phyloP scores from a whole-genome alignment of 352 stramenopile genomes.

The Phytopythium sindhum region DNA sequence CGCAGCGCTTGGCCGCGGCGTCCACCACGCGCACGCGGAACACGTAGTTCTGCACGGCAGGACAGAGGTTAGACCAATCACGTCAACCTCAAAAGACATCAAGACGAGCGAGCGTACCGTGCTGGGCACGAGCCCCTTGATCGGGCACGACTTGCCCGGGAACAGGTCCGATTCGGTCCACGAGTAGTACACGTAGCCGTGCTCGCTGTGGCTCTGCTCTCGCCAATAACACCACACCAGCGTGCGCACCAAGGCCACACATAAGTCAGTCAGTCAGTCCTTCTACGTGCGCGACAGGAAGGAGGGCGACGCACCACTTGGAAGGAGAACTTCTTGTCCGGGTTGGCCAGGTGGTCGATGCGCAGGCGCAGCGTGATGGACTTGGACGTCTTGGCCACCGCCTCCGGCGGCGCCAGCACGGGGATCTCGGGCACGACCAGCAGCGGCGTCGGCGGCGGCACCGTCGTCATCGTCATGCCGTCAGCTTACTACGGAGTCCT shows the following conservation, averaged over 20 bases:
- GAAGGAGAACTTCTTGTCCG: constrained; percentile 51
- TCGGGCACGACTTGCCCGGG: constrained; percentile 44
- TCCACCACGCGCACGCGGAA: constrained; percentile 72
- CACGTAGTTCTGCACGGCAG: constrained; percentile 55
- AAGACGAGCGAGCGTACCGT: constrained; percentile 30
- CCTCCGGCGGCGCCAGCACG: constrained; percentile 48
- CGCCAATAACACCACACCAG: neutral
- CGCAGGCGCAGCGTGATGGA: constrained; percentile 64
- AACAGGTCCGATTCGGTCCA: constrained; percentile 76
- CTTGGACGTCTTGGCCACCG: constrained; percentile 73
- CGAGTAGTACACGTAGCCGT: constrained; percentile 88
- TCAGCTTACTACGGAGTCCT: too few species aligned
- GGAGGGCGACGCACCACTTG: constrained; percentile 31
- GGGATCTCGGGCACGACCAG: constrained; percentile 50
- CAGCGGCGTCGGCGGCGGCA: constrained; percentile 39
- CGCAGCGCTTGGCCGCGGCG: constrained; percentile 54
- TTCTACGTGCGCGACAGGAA: neutral
- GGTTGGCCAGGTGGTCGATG: constrained; percentile 23
- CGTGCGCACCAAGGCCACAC: constrained; percentile 3
- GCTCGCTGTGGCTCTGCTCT: constrained; percentile 69
- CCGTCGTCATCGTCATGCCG: neutral
- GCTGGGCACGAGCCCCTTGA: constrained; percentile 72
- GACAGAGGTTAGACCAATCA: neutral
- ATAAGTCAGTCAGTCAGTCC: neutral
- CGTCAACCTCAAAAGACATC: neutral